A percentile compares a stretch with the other conserved stretches of the same genome.
Conservation (phyloP, 768 basidiomycete species). For the Crepidotus variabilis region DNA sequence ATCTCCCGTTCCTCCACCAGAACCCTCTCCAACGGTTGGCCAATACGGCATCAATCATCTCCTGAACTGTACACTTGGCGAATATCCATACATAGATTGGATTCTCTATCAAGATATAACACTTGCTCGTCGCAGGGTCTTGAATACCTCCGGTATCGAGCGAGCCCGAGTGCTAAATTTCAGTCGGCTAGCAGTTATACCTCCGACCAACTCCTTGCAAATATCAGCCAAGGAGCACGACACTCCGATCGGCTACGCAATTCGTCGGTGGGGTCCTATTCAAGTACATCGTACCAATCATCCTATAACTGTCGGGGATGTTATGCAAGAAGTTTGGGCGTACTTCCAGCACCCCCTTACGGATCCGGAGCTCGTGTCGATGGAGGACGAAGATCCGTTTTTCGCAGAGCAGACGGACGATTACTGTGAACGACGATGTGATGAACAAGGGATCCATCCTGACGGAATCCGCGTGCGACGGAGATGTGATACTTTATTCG, state of each 20-base stretch:
- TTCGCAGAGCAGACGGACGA: not conserved
- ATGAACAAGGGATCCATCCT: not conserved
- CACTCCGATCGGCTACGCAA: not conserved
- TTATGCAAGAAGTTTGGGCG: slow-evolving; percentile 8
- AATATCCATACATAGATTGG: slow-evolving; percentile 4
- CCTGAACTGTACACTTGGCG: not conserved
- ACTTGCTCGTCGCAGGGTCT: not conserved
- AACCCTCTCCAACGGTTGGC: not conserved
- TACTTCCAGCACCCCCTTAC: slow-evolving; percentile 8
- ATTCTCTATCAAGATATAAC: not conserved
- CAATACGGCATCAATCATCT: slow-evolving; percentile 4
- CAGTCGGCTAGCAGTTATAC: not conserved
- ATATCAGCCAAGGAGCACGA: not conserved
- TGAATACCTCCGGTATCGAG: not conserved
- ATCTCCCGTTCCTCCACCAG: not conserved
- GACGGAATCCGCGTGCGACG: not conserved
- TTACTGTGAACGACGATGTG: not conserved
- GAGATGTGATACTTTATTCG: slow-evolving; percentile 1
- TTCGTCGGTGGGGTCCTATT: slow-evolving; percentile 8
- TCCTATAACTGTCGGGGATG: slow-evolving; percentile 4
- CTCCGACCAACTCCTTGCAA: slow-evolving; percentile 1
- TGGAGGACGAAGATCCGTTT: not conserved
- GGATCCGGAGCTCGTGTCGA: not conserved
- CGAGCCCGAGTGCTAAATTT: not conserved
- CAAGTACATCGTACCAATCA: slow-evolving; percentile 4